phyloP scores from a whole-genome alignment of 1,284 basidiomycete species.

The Leccinum pallidistipes region DNA sequence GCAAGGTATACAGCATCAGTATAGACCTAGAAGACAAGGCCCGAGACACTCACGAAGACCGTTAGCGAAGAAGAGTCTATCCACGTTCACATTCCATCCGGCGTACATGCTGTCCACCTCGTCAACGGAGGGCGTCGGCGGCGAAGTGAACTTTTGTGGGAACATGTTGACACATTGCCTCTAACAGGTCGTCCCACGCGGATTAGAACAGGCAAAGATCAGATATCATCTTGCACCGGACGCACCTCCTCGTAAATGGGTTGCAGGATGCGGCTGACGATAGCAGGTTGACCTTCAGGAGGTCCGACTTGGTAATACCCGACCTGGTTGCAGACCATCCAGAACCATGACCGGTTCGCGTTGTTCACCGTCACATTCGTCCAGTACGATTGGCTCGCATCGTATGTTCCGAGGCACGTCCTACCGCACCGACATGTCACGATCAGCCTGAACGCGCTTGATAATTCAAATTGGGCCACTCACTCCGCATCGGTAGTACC shows the following conservation, averaged over 20 bases:
- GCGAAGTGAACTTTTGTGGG: slow-evolving; percentile 51
- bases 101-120: slow-evolving; percentile 51
- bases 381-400: slow-evolving; percentile 39
- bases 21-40: neutral
- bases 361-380: slow-evolving; percentile 44
- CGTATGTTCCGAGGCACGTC: slow-evolving; percentile 47
- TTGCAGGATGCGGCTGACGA: neutral
- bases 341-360: slow-evolving; percentile 42
- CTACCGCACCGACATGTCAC: slow-evolving; percentile 22
- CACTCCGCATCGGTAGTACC: slow-evolving; percentile 37
- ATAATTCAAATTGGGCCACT: slow-evolving; percentile 13
- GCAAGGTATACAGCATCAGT: neutral
- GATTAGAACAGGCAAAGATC: neutral
- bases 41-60: slow-evolving; percentile 49
- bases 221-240: neutral
- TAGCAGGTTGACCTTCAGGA: slow-evolving; percentile 36
- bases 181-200: slow-evolving; percentile 31
- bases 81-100: slow-evolving; percentile 53
- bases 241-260: slow-evolving; percentile 46
- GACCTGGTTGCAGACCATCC: neutral
- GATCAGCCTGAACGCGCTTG: neutral
- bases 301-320: slow-evolving; percentile 26
- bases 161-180: slow-evolving; percentile 65
- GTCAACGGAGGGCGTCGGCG: slow-evolving; percentile 40
- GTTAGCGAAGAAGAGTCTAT: slow-evolving; percentile 69